Evolutionary conservation across 306 rosid species (phyloP), one percentile per base, ranked within the genome.

Genomic region (Dalbergia cochinchinensis): DNA sequence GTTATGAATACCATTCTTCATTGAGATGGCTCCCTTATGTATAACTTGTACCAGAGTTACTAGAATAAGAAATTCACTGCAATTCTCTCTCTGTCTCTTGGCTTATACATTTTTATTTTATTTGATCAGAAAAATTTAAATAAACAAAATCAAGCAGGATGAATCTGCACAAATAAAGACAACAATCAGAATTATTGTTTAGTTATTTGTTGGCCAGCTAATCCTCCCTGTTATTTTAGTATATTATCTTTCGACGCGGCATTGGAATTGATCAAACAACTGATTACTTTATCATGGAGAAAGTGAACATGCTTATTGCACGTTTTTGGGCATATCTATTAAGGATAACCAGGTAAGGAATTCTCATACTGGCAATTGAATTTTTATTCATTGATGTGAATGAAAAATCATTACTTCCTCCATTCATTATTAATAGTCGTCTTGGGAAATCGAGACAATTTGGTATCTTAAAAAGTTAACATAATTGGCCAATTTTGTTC

Each of bases 261-360:
- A 90, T 93, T 47, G 99, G 99, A 71, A 79, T 91, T 70, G 99
- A 95, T 78, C 84, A 74, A 84, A 95, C 97, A 26, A 79, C 89
- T n/a, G 90, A 93, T 76, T 93, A 58, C 87, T 95, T 95, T 89
- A 59, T 90, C 87, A 81, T 93, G 97, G 97, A 91, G 96, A 95
- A 95, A 88, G 80, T 95, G 87, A 94, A 95, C 89, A 88, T 91
- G 89, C 86, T 93, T 77, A 89, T 95, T 89, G 90, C 84, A 75
- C 89, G 91, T 18, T 69, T 92, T 13, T 95, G 99, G 99, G 84
- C 87, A 65, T 91, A 87, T 89, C 71, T 95, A 77, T 78, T 91
- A 74, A 83, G 86, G 71, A 0, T 83, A 82, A 86, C 94, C 11
- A 85, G 89, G 98, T 91, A 83, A 81, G 90, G 16, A 16, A 20